phyloP scores from a whole-genome alignment of 2,329 filamentous ascomycete genomes.

The Nemania sp. region DNA sequence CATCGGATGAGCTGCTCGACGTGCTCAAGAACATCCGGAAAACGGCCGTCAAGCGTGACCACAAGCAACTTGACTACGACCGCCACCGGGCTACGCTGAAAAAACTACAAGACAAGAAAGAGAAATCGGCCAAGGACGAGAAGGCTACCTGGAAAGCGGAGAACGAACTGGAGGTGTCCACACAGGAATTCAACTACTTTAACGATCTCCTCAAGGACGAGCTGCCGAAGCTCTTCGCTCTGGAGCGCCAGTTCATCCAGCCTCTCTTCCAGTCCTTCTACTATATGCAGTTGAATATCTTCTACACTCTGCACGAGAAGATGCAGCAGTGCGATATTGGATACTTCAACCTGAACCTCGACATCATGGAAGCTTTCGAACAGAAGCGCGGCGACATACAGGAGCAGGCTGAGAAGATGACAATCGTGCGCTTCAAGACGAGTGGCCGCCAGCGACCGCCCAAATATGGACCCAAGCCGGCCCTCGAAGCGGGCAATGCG shows the following conservation, averaged over 20 bases:
- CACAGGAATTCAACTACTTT: conserved; percentile 97
- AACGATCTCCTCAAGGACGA: conserved; percentile 97
- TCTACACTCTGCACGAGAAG: conserved; percentile 96
- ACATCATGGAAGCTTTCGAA: conserved; percentile 89
- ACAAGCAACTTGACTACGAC: conserved; percentile 97
- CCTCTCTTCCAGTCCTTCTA: conserved; percentile 99
- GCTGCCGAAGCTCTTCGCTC: conserved; percentile 83
- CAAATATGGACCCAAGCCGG: conserved; percentile 61
- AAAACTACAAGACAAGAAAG: conserved; percentile 97
- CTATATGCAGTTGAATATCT: conserved; percentile 99
- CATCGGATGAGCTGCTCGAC: conserved; percentile 89
- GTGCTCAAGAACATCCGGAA: conserved; percentile 97
- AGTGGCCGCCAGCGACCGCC: conserved; percentile 70
- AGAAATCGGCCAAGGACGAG: conserved; percentile 93
- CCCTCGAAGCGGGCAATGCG: conserved; percentile 36
- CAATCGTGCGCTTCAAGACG: conserved; percentile 90
- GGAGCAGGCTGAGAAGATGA: conserved; percentile 79
- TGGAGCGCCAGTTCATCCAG: conserved; percentile 94
- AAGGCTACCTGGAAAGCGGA: conserved; percentile 97
- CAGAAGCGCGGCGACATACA: conserved; percentile 88
- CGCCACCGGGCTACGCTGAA: conserved; percentile 81
- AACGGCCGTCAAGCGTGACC: conserved; percentile 83
- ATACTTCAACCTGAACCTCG: conserved; percentile 91
- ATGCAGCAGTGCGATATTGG: conserved; percentile 98
- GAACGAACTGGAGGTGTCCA: conserved; percentile 85